Evolutionary conservation across 2,329 filamentous ascomycete genomes (phyloP).

Genomic region (Paraphoma chrysanthemicola): DNA sequence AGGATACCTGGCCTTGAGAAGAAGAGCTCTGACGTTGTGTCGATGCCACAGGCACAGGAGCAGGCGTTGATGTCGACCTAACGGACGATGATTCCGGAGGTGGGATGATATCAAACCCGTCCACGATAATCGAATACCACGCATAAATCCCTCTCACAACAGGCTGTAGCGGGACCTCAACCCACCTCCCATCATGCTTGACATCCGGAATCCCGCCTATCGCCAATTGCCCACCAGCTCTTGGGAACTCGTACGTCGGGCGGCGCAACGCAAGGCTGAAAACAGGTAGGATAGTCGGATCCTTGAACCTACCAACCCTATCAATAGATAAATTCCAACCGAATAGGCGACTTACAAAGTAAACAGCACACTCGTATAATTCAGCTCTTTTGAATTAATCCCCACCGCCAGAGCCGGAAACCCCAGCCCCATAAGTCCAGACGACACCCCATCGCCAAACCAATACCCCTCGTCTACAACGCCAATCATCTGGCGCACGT

Average conservation of each 20-base stretch:
- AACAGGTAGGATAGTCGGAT: conserved; percentile 16
- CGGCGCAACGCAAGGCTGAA: conserved; percentile 35
- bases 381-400: conserved; percentile 9
- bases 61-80: too few relatives aligned
- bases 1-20: too few relatives aligned
- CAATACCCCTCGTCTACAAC: conserved; percentile 36
- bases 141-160: conserved; percentile 20
- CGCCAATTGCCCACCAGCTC: conserved; percentile 35
- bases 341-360: conserved; percentile 25
- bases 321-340: background rate
- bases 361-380: conserved; percentile 32
- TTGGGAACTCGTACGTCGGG: conserved; percentile 12
- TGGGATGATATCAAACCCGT: conserved; percentile 28
- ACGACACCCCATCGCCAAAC: conserved; percentile 34
- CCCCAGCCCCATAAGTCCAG: conserved; percentile 39
- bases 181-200: conserved; percentile 17
- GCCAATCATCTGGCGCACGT: conserved; percentile 33
- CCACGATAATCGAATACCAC: conserved; percentile 33
- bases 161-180: conserved; percentile 24
- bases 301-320: conserved; percentile 13
- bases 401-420: conserved; percentile 27
- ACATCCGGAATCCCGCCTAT: conserved; percentile 37
- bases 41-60: too few relatives aligned
- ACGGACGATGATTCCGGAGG: background rate
- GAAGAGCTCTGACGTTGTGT: too few relatives aligned